Evolutionary conservation across 169 alveolate species (phyloP), one percentile per base, ranked within the genome.

Genomic region (Plasmodium sp.): DNA sequence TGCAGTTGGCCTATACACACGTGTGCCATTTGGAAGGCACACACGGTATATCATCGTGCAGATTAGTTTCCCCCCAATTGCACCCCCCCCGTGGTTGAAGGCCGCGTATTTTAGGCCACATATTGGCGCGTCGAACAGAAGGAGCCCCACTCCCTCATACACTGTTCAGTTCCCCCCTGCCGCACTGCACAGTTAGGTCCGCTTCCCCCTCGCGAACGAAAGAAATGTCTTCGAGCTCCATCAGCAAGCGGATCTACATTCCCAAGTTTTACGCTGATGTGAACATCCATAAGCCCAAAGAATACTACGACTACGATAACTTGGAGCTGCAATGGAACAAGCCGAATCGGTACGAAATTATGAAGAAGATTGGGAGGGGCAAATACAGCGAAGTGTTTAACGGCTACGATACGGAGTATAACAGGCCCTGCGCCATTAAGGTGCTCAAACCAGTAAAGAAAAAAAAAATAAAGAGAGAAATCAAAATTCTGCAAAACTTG

Each of bases 371-470:
- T 31, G 99, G 99, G n/a, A 95, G 99, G 83, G 99, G 99, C 27
- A 98, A 99, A 96, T 99, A 99, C 97, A 98, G 99, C 92, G 99
- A 99, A 93, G 99, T 99, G 45, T 99, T 98, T 96, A 99, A 98
- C 83, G 99, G 99, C 43, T 97, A 96, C 43, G 95, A 96, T 81
- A 79, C 92, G 18, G 93, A 95, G 41, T 95, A 96, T n/a, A 96
- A 97, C 83, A 96, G 97, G 83, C 95, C 96, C 62, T 98, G 98
- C 81, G 99, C 99, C n/a, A 97, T 99, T 16, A 99, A 99, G 93
- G 98, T 98, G 22, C 97, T 99, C 51, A 99, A 99, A 95, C 99
- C 99, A n/a, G 99, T 99, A 67, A 99, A 98, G 96, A 98, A 99
- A 96, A 97, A 97, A 96, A 99, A 99, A 92, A 98, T 99, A 85